Base-by-base conservation (phyloP, 805 yeast species). In the Kuraishia piskuri region DNA sequence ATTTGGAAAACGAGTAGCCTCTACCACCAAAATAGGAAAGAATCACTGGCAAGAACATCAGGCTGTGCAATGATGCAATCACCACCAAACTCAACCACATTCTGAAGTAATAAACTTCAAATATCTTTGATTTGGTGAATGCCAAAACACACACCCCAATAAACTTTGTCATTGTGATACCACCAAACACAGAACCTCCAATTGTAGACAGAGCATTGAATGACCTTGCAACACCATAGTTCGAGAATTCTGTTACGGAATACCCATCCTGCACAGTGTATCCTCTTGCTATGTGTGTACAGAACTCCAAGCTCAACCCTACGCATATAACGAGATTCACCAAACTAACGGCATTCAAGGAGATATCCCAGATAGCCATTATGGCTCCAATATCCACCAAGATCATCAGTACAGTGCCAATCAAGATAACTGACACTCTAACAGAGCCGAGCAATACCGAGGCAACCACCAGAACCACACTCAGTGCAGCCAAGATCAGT, bases 281-380 rank as follows among this genome's bases (percentile, higher is more conserved):
- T 1, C 94, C 90, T 54, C 94, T 74, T 1, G 90, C 86, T 53
- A 94, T 77, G 67, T 92, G 98, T 36, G 87, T 80, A 55, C 96
- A 90, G 64, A 92, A 94, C 68, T 94, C 99, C 37, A 94, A 96
- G 1, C 94, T 91, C 40, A 92, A 71, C 0, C 99, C 99, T 2
- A 86, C 83, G 65, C 97, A 92, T n/a, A 92, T 92, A 37, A 94
- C 77, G 53, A 92, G 75, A 61, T 92, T 92, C 20, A 94, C 98
- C 56, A 94, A 72, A 55, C 92, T 82, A 2, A 92, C 89, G 0
- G 97, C 98, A 64, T 92, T 92, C 50, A 92, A 74, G 1, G 92
- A 79, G 23, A 92, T 84, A 0, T 76, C 78, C 82, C 90, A 83
- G 5, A 86, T 17, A 0, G 84, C 78, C 90, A 92, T 84, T 12